phyloP scores from a whole-genome alignment of 2,329 filamentous ascomycete genomes.

The Elsinoe fawcettii region DNA sequence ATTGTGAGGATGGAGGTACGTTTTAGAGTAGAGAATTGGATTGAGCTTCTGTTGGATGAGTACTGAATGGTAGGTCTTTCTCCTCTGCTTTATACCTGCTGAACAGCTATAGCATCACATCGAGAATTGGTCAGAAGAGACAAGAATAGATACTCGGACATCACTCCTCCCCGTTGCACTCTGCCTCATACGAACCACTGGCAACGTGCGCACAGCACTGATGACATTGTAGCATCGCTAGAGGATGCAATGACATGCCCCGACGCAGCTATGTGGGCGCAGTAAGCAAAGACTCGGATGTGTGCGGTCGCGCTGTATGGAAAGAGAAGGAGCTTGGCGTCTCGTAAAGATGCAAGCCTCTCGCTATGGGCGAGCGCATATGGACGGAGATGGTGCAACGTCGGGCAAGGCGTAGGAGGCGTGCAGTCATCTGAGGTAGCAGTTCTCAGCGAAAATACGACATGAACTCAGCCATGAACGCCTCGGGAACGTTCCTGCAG shows the following conservation, averaged over 20 bases:
- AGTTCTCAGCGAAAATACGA: not conserved
- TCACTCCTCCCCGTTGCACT: not conserved
- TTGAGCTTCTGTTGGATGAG: not conserved
- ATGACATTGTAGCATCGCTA: conserved; percentile 1
- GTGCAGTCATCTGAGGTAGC: conserved; percentile 4
- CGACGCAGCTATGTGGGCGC: not conserved
- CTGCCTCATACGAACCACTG: not conserved
- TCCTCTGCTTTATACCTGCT: conserved; percentile 1
- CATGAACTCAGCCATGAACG: conserved; percentile 1
- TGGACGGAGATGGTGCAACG: conserved; percentile 1
- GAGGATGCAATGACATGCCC: not conserved
- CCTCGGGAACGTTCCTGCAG: conserved; percentile 7
- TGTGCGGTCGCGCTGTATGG: not conserved
- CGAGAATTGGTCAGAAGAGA: not conserved
- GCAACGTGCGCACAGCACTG: not conserved
- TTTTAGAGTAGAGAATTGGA: not conserved
- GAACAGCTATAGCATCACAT: not conserved
- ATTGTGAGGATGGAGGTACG: not conserved
- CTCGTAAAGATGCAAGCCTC: conserved; percentile 2
- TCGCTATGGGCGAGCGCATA: not conserved
- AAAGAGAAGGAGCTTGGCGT: not conserved
- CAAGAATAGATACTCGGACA: not conserved
- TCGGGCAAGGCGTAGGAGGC: not conserved
- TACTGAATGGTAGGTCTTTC: not conserved
- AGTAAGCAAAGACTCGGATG: not conserved